Percentiles rank a stretch among this genome's conserved stretches.
Conservation (phyloP, 129 eudicot species). For the Tagetes patula region DNA sequence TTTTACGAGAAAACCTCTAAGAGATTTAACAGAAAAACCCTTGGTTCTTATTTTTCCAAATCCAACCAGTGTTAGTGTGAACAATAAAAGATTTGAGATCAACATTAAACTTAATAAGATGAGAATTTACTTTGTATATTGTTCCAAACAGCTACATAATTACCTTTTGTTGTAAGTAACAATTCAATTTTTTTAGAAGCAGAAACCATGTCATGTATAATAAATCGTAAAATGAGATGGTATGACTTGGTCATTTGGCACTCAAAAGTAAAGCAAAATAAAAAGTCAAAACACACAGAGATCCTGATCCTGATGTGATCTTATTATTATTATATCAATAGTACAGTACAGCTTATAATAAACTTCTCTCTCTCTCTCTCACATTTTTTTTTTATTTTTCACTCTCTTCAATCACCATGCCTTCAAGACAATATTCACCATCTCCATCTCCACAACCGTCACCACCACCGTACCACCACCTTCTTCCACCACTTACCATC, state of each 20-base stretch:
- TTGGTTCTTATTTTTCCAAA: too few species aligned
- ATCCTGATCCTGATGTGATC: conserved; percentile 20
- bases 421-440: conserved; percentile 51
- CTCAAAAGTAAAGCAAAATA: not conserved
- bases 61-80: too few species aligned
- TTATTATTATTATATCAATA: not conserved
- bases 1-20: too few species aligned
- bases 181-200: too few species aligned
- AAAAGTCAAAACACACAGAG: conserved; percentile 31
- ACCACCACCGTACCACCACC: conserved; percentile 32
- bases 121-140: too few species aligned
- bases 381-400: not conserved
- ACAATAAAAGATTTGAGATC: too few species aligned
- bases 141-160: too few species aligned
- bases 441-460: conserved; percentile 36
- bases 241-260: conserved; percentile 16
- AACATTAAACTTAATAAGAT: too few species aligned
- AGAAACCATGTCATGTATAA: too few species aligned
- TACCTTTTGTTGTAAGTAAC: too few species aligned
- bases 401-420: conserved; percentile 44
- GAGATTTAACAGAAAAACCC: too few species aligned
- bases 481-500: conserved; percentile 42
- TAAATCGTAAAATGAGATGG: too few species aligned
- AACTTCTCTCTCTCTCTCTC: not conserved
- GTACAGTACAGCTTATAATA: conserved; percentile 3